Conservation (phyloP, 805 yeast genomes). For the Torulaspora gathmanii region DNA sequence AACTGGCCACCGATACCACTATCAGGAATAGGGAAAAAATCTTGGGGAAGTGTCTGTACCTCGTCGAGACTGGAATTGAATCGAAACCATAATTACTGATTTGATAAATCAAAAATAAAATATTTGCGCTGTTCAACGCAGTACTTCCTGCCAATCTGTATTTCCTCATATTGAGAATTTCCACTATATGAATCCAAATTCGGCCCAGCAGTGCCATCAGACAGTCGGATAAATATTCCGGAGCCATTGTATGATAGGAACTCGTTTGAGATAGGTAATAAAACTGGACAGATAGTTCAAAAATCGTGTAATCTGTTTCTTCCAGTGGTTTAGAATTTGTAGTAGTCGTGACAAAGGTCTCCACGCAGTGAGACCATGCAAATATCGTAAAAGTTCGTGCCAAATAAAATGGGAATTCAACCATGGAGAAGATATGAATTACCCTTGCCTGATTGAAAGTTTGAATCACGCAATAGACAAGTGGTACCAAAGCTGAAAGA, state of each 20-base stretch:
- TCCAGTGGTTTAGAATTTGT: slow-evolving; percentile 34
- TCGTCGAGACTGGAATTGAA: slow-evolving; percentile 51
- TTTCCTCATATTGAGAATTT: slow-evolving; percentile 46
- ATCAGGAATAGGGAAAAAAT: slow-evolving; percentile 49
- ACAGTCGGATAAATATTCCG: slow-evolving; percentile 31
- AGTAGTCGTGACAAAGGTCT: slow-evolving; percentile 52
- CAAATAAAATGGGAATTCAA: slow-evolving; percentile 48
- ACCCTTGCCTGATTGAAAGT: slow-evolving; percentile 11
- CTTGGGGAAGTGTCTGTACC: slow-evolving; percentile 65
- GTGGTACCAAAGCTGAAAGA: slow-evolving; percentile 20
- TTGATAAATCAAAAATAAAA: slow-evolving; percentile 44
- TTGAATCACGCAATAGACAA: slow-evolving; percentile 12
- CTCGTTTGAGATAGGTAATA: slow-evolving; percentile 16
- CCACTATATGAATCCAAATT: slow-evolving; percentile 57
- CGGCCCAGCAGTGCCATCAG: slow-evolving; percentile 56
- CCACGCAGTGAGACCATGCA: slow-evolving; percentile 42
- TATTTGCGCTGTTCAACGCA: slow-evolving; percentile 49
- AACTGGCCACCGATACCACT: slow-evolving; percentile 48
- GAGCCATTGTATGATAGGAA: slow-evolving; percentile 1
- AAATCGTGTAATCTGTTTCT: slow-evolving; percentile 29
- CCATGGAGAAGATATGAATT: slow-evolving; percentile 23
- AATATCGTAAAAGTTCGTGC: slow-evolving; percentile 14
- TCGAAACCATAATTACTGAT: slow-evolving; percentile 40
- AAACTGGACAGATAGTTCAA: slow-evolving; percentile 29
- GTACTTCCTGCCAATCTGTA: slow-evolving; percentile 63